A percentile compares a stretch with the other conserved stretches of the same genome.
These are phyloP conservation scores for Biscogniauxia mediterranea DNA, from an alignment of 2,329 filamentous ascomycete genomes.

Conservation along the genomic window DNA sequence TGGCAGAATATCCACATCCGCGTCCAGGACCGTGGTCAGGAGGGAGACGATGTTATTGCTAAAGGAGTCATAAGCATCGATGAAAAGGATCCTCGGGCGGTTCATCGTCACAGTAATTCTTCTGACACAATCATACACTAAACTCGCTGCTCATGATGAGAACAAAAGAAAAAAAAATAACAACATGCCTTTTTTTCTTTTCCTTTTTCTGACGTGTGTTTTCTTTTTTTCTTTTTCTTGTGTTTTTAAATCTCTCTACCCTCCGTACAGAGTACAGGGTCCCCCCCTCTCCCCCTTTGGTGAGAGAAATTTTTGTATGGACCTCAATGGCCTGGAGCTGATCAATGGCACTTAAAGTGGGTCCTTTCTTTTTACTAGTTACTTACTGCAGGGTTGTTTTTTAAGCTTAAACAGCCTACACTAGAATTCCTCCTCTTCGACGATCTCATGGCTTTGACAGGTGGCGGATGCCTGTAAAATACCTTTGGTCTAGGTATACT, in stretches of 20 bases:
- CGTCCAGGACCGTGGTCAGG: slow-evolving; percentile 66
- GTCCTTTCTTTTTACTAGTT: no score
- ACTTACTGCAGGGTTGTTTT: no score
- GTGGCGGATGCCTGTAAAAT: no score
- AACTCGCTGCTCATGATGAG: background rate
- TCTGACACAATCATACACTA: background rate
- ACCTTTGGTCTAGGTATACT: no score
- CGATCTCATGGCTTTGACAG: no score
- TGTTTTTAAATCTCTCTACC: slow-evolving; percentile 1
- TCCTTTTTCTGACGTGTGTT: background rate
- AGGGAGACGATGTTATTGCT: slow-evolving; percentile 91
- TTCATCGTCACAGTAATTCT: slow-evolving; percentile 26
- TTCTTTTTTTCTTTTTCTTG: background rate
- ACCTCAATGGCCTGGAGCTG: background rate
- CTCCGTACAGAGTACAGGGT: slow-evolving; percentile 13
- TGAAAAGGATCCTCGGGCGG: slow-evolving; percentile 67
- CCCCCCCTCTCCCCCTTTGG: background rate
- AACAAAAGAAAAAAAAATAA: background rate
- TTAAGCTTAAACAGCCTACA: no score
- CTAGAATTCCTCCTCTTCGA: no score
- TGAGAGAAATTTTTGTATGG: background rate
- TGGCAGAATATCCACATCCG: slow-evolving; percentile 66
- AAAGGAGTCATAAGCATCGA: slow-evolving; percentile 97
- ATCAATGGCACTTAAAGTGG: background rate
- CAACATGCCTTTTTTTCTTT: background rate